Evolutionary conservation across 768 basidiomycete species (phyloP).

Genomic region (Suillus alpinus): DNA sequence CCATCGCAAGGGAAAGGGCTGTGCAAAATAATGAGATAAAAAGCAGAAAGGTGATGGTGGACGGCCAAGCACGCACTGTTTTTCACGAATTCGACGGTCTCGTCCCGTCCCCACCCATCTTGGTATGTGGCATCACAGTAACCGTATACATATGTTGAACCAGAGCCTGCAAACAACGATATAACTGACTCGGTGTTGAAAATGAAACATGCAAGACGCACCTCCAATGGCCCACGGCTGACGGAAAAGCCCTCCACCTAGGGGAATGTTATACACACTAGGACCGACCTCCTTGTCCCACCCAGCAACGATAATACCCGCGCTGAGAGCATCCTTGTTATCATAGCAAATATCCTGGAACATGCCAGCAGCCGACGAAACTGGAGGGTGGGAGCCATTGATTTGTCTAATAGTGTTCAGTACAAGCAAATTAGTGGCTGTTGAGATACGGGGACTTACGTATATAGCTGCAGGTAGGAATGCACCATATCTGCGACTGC

Average conservation of each 20-base stretch:
- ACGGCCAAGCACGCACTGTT: slow-evolving; percentile 66
- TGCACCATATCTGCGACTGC: slow-evolving; percentile 92
- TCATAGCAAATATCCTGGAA: slow-evolving; percentile 90
- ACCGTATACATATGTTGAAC: slow-evolving; percentile 97
- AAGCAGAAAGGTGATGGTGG: not conserved
- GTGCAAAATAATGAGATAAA: slow-evolving; percentile 4
- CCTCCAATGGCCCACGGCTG: slow-evolving; percentile 99
- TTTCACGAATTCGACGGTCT: slow-evolving; percentile 92
- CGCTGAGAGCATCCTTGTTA: slow-evolving; percentile 86
- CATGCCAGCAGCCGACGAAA: slow-evolving; percentile 74
- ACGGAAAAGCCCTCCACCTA: slow-evolving; percentile 94
- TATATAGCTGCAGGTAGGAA: slow-evolving; percentile 72
- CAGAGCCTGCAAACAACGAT: slow-evolving; percentile 59
- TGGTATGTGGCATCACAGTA: slow-evolving; percentile 98
- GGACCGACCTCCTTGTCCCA: slow-evolving; percentile 94
- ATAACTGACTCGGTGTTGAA: not conserved
- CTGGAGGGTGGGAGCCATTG: slow-evolving; percentile 66
- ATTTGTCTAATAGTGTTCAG: slow-evolving; percentile 42
- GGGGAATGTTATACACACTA: slow-evolving; percentile 93
- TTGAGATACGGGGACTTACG: slow-evolving; percentile 41
- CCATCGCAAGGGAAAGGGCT: slow-evolving; percentile 96
- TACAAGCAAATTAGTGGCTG: not conserved
- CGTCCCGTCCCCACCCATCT: slow-evolving; percentile 87
- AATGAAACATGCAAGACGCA: slow-evolving; percentile 30
- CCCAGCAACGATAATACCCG: slow-evolving; percentile 97